Percentiles rank a stretch among this genome's conserved stretches.
These are phyloP conservation scores for Zostera marina DNA, from an alignment of 116 monocot genomes.

Conservation along the genomic window DNA sequence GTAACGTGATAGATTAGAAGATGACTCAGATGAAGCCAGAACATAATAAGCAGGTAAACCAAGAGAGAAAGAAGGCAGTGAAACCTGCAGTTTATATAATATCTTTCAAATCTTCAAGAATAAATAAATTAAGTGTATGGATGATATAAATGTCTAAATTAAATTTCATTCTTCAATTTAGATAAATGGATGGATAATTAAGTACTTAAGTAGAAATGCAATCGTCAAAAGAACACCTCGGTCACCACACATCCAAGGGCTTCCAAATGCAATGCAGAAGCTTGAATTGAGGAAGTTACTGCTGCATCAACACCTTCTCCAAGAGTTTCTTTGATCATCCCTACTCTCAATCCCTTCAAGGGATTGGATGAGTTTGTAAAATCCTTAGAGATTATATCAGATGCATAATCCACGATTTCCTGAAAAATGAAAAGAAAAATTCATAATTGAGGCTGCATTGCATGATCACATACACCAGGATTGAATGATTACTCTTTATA, in stretches of 20 bases:
- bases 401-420: conserved; percentile 64
- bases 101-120: not conserved
- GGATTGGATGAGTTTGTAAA: conserved; percentile 44
- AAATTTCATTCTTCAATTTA: conserved; percentile 1
- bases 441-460: not conserved
- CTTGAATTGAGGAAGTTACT: conserved; percentile 37
- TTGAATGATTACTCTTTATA: not conserved
- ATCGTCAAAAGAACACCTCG: conserved; percentile 33
- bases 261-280: conserved; percentile 73
- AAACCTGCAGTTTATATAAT: conserved; percentile 37
- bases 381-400: conserved; percentile 35
- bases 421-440: conserved; percentile 15
- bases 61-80: conserved; percentile 86
- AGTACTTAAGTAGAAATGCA: conserved; percentile 1
- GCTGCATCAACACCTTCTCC: conserved; percentile 73
- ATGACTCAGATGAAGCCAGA: conserved; percentile 89
- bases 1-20: conserved; percentile 97
- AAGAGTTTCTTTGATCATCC: conserved; percentile 76
- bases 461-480: not conserved
- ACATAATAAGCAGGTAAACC: conserved; percentile 98
- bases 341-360: conserved; percentile 66
- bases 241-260: conserved; percentile 53
- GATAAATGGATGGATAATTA: conserved; percentile 1
- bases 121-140: not conserved
- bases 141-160: conserved; percentile 1